Base-by-base conservation (phyloP, 2,329 filamentous ascomycete species). In the Cladosporium sp. region DNA sequence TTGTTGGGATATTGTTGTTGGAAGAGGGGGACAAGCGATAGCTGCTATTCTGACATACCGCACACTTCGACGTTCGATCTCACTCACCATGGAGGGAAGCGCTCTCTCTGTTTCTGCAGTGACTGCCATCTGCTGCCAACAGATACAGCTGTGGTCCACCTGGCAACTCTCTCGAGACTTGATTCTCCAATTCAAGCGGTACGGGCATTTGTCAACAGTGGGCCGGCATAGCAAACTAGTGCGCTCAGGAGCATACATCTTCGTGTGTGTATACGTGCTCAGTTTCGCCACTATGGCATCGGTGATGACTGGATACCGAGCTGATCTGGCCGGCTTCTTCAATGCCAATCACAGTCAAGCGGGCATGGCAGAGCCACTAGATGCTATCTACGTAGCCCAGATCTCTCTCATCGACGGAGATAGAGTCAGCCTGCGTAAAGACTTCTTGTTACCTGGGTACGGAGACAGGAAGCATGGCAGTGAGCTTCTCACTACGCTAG, bases 1-100 rank as follows among this genome's bases (percentile, higher is more conserved):
- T n/a, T 40, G 51, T 56, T 63, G 61, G 61, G 61, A 63, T 28
- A 22, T 58, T 8, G 47, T 61, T 3, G 49, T 61, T 19, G 61
- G 61, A 14, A 38, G 59, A 1, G 59, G 55, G 19, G 61, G 59
- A 12, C 59, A 63, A 40, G 43, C 51, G 50, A 7, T 63, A 17
- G 17, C 58, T 14, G 57, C 50, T 2, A 25, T 47, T 5, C 8
- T 40, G 9, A 25, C 45, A 1, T 50, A 50, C 11, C 45, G 45
- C 17, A 9, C 17, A 3, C 17, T 50, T 15, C 45, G 45, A 2
- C 22, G 28, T 11, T 50, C 45, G 3, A 9, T 50, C 9, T 17
- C 45, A 3, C 25, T 50, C 22, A 42, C 7, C 60, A 57, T 45
- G 14, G 45, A 50, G 25, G 30, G 6, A 12, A 15, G 45, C 5